Evolutionary conservation across 441 rosid species (phyloP), one percentile per base, ranked within the genome.

Genomic region (Populus trichocarpa): DNA sequence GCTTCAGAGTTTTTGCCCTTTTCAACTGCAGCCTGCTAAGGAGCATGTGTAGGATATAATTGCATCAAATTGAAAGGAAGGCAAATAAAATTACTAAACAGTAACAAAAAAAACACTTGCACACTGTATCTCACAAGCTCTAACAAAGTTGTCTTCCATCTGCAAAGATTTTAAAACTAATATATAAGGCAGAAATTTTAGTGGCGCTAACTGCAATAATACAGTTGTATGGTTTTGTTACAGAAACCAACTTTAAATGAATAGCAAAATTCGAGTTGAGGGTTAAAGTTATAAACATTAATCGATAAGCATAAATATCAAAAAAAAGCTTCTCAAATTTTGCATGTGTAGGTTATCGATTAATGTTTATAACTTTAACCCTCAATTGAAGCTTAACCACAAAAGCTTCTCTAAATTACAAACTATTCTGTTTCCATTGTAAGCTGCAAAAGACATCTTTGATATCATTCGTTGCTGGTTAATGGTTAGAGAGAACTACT

Each of bases 1-100:
- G 75, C 86, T 69, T 90, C 97, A 40, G 76, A 81, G 77, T 76
- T 86, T 77, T 86, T 89, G 76, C 87, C 89, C 84, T 90, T 94
- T 75, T 93, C 97, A 78, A 86, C 80, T 83, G 94, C 83, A 89
- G 97, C 96, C 97, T 96, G 86, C 82, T 40, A 72, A 73, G 76
- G 35, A 23, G 73, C 33, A 78, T 57, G 74, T n/a, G 23, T 46
- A 46, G 70, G 78, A 74, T 32, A 32, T 32, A 32, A 32, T 32
- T 4, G 70, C 69, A 71, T 70, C 42, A 71, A 78, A 35, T 40
- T 6, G 1, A 53, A 53, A 53, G 61, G 9, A 53, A 53, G 33
- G 33, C 33, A 20, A 16, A 2, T 16, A 53, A 18, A 6, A 67
- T 40, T 26, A 16, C 11, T 35, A 11, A n/a, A 79, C 8, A 38